Evolutionary conservation across 495 filamentous ascomycete species (phyloP), one percentile per base, ranked within the genome.

Genomic region (Lineolata rhizophorae): DNA sequence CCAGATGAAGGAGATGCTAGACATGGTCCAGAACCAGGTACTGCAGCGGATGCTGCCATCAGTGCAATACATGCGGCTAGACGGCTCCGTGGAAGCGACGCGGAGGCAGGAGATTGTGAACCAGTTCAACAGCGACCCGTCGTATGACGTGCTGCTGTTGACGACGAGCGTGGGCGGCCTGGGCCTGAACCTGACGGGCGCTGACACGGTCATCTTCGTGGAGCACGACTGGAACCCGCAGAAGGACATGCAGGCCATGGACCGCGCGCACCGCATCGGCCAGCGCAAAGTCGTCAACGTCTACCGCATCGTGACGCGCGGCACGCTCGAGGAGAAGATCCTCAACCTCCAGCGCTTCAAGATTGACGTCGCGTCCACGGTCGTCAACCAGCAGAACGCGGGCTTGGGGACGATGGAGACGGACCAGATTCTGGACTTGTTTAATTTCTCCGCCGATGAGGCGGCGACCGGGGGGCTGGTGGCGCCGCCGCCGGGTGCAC

Each of bases 251-350:
- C 87, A 97, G 51, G 87, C 87, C 41, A 97, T 97, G 87, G 87
- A 97, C 47, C 82, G 87, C 29, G 87, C 90, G 6, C 87, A 97
- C 57, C 73, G 87, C 43, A 97, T 97, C 42, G 87, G 87, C 3
- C 87, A 97, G 60, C 94, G 94, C 72, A 94, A 94, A 61, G 85
- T 94, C 13, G 87, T 97, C 36, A 97, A 97, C 49, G 87, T 97
- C n/a, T 97, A 95, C 51, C 78, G 87, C 15, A 59, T 97, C 44
- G 78, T 97, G 49, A 94, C 87, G 12, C 64, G 87, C 43, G 87
- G 87, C 29, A 95, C 90, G 5, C 56, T 97, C 32, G 87, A 97
- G 58, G 87, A 97, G 65, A 97, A 97, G 70, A 97, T 97, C 44
- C 60, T 97, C 51, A 77, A 79, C 44, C 73, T 97, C 31, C 87